Evolutionary conservation across 1,139 yeast genomes (phyloP).

Genomic region (Citeromyces hawaiiensis): DNA sequence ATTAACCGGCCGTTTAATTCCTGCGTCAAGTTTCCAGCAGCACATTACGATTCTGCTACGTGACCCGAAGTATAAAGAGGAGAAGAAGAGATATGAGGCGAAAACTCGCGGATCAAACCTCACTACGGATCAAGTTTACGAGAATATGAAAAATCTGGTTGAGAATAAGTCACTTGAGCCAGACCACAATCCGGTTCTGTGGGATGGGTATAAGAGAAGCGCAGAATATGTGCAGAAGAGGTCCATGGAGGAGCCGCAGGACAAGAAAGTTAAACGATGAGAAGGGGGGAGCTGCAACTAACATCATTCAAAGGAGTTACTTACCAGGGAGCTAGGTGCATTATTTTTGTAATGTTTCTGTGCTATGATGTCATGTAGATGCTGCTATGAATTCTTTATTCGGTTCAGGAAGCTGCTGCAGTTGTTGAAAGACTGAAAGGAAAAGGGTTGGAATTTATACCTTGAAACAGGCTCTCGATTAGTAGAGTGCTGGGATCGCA

Average conservation of each 20-base stretch:
- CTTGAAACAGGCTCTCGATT: too few relatives aligned
- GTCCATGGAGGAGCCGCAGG: conserved; percentile 10
- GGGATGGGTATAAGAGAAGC: conserved; percentile 19
- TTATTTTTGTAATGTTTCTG: too few relatives aligned
- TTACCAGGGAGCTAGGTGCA: too few relatives aligned
- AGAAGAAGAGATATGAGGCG: conserved; percentile 47
- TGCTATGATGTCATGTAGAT: too few relatives aligned
- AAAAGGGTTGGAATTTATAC: too few relatives aligned
- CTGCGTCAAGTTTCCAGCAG: conserved; percentile 59
- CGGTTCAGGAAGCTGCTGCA: too few relatives aligned
- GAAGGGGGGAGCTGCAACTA: too few relatives aligned
- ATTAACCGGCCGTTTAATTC: conserved; percentile 53
- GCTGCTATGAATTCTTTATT: too few relatives aligned
- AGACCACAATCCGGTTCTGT: conserved; percentile 13
- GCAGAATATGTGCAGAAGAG: conserved; percentile 11
- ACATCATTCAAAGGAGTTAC: too few relatives aligned
- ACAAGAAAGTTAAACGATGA: conserved; percentile 6
- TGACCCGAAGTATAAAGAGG: conserved; percentile 70
- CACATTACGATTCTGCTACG: conserved; percentile 63
- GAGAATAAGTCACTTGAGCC: conserved; percentile 9
- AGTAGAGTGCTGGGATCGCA: too few relatives aligned
- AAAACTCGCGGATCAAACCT: conserved; percentile 49
- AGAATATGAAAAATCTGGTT: conserved; percentile 52
- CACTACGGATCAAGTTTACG: conserved; percentile 57
- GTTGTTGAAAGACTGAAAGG: too few relatives aligned